A percentile compares a stretch with the other conserved stretches of the same genome.
phyloP scores from a whole-genome alignment of 345 rosid genomes.

The sweet orange (Citrus sinensis) region DVS_A1.0 CM039169.1:9179501-9180000 shows the following conservation, averaged over 20 bases:
- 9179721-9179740: conserved; percentile 72
- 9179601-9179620: too few relatives aligned
- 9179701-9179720: conserved; percentile 53
- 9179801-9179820: conserved; percentile 99
- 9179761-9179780: conserved; percentile 98
- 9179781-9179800: conserved; percentile 99
- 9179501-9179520: too few relatives aligned
- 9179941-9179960: not conserved
- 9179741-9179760: conserved; percentile 76
- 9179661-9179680: conserved; percentile 55
- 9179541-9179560: too few relatives aligned
- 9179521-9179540: too few relatives aligned
- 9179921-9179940: not conserved
- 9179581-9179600: too few relatives aligned
- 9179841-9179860: conserved; percentile 22
- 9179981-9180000: not conserved
- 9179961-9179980: not conserved
- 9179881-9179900: not conserved
- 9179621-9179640: too few relatives aligned
- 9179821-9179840: conserved; percentile 98
- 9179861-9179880: conserved; percentile 5
- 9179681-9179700: conserved; percentile 96
- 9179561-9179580: too few relatives aligned
- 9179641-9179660: conserved; percentile 15
- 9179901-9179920: not conserved